Conservation (phyloP, 176 grass and related monocot species). For the Aechmea fasciata region DNA sequence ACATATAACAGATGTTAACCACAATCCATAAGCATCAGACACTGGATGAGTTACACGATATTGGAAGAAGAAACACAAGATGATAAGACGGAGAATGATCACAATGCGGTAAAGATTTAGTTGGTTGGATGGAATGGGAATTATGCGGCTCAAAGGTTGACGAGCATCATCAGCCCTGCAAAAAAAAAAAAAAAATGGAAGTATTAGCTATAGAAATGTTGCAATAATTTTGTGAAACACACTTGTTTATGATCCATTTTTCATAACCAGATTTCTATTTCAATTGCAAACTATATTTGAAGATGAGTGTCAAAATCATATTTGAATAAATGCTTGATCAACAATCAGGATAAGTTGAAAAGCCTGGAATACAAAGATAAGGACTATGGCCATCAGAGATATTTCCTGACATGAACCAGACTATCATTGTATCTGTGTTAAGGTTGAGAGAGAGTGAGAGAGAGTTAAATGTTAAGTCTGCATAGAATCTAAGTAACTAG, state of each 20-base stretch:
- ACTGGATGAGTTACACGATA: constrained; percentile 90
- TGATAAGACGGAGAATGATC: constrained; percentile 77
- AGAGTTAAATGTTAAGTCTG: no score
- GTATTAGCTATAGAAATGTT: neutral
- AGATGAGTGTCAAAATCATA: neutral
- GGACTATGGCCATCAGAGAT: no score
- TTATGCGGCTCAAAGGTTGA: constrained; percentile 78
- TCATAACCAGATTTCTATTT: neutral
- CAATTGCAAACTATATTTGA: neutral
- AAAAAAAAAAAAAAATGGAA: constrained; percentile 15
- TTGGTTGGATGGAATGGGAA: constrained; percentile 65
- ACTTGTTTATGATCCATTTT: neutral
- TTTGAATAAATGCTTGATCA: neutral
- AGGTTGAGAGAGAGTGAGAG: no score
- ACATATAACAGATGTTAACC: constrained; percentile 92
- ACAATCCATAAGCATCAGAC: constrained; percentile 68
- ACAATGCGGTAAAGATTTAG: constrained; percentile 72
- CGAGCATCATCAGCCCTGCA: constrained; percentile 95
- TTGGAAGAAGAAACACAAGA: constrained; percentile 92
- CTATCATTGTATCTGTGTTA: neutral
- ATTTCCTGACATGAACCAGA: neutral
- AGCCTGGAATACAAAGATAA: neutral
- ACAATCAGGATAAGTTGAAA: neutral
- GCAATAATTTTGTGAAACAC: neutral
- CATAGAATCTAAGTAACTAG: no score